Conservation (phyloP, 2,329 filamentous ascomycete genomes). For the Malbranchea zuffiana region DNA sequence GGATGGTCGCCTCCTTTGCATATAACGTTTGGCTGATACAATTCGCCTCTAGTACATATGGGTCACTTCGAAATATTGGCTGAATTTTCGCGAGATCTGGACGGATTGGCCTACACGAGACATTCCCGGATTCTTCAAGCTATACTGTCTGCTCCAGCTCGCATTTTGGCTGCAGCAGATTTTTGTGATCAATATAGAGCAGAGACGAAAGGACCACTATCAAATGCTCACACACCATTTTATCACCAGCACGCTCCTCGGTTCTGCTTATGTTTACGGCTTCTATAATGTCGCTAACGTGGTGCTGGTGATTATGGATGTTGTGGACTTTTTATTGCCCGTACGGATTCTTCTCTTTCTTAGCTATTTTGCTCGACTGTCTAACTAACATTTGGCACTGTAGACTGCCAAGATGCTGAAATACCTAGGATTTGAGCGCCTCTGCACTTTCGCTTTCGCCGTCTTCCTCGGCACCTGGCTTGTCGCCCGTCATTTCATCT, state of each 20-base stretch:
- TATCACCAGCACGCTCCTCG: conserved; percentile 72
- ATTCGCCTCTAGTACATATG: conserved; percentile 57
- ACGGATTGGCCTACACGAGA: conserved; percentile 71
- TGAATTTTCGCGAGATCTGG: conserved; percentile 71
- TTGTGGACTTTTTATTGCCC: conserved; percentile 78
- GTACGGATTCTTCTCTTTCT: conserved; percentile 42
- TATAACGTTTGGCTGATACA: conserved; percentile 4
- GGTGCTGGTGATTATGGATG: conserved; percentile 84
- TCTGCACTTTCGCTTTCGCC: conserved; percentile 75
- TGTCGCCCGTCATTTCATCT: conserved; percentile 68
- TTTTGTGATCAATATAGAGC: conserved; percentile 86
- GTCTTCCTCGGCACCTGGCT: conserved; percentile 83
- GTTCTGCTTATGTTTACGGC: conserved; percentile 74
- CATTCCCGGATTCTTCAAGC: conserved; percentile 63
- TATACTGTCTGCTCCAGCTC: conserved; percentile 81
- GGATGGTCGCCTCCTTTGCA: conserved; percentile 22
- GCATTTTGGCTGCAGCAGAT: conserved; percentile 93
- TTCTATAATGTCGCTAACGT: conserved; percentile 79
- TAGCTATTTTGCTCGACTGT: not conserved
- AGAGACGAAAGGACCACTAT: conserved; percentile 84
- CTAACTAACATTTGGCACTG: conserved; percentile 8
- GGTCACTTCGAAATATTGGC: conserved; percentile 63
- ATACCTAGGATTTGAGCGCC: conserved; percentile 63
- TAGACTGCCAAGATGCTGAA: conserved; percentile 88
- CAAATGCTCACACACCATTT: conserved; percentile 96